Base-by-base conservation (phyloP, 148 eudicot genomes). In the Chenopodium berlandieri region DNA sequence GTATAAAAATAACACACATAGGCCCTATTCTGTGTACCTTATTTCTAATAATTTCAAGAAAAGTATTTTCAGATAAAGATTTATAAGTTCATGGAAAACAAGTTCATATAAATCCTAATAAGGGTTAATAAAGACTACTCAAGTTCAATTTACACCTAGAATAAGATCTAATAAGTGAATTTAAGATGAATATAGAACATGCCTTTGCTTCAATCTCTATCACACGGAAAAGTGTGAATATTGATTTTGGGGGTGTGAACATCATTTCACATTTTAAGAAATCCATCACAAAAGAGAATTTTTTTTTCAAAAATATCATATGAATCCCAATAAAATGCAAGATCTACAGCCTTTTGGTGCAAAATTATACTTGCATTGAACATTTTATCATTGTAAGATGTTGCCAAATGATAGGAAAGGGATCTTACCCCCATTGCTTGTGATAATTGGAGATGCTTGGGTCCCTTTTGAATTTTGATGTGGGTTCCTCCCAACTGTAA, bases 401-500 rank as follows among this genome's bases (percentile, higher is more conserved):
- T 63, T 13, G 47, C 63, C 63, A 31, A 60, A 71, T 47, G 68
- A 58, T 69, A 62, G 16, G 71, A 48, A 80, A 64, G 63, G 66
- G 80, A 77, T 77, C 46, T 22, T 75, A 68, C 44, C 23, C 69
- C 22, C 44, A 32, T 75, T 65, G 47, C 46, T 66, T 66, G 54
- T 68, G 44, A 67, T 66, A 81, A 75, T 76, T 76, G 83, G 37
- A 22, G 72, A 54, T 47, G 78, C 48, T 60, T 27, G 80, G 86
- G 78, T 1, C 78, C 83, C 78, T 60, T 75, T 75, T 52, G 31
- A 3, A 74, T 60, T 75, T 75, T 52, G 31, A 7, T 34, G 86
- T 81, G 81, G 86, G 86, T 72, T 81, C 86, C 78, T 83, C 64
- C 75, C 85, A 84, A 84, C 86, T 84, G 86, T 84, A 81, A 84